Percentiles rank a stretch among this genome's conserved stretches.
phyloP scores from a whole-genome alignment of 2,329 filamentous ascomycete species.

The Colletotrichum paranaense region DNA sequence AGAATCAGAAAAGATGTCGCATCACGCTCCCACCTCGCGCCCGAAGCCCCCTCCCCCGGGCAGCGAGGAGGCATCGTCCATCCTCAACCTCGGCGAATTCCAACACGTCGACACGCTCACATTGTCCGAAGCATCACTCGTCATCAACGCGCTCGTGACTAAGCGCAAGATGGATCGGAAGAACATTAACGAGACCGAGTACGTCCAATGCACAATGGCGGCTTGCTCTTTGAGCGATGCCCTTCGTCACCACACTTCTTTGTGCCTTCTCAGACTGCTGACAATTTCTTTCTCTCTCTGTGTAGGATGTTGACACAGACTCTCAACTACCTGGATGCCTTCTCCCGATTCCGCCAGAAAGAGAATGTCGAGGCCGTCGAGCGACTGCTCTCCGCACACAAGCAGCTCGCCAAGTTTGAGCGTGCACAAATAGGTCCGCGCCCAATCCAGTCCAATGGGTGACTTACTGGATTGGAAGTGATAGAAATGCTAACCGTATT shows the following conservation, averaged over 20 bases:
- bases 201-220: constrained; percentile 4
- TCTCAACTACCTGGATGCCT: constrained; percentile 91
- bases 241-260: not conserved
- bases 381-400: constrained; percentile 81
- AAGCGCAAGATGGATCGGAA: constrained; percentile 84
- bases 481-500: constrained; percentile 3
- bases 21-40: constrained; percentile 62
- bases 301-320: constrained; percentile 84
- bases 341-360: constrained; percentile 94
- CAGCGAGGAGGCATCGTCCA: constrained; percentile 87
- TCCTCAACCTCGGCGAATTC: constrained; percentile 92
- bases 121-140: constrained; percentile 89
- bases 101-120: constrained; percentile 91
- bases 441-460: not conserved
- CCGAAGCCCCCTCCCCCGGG: constrained; percentile 76
- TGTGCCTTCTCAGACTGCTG: not conserved
- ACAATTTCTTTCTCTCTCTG: not conserved
- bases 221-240: not conserved
- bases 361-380: constrained; percentile 96
- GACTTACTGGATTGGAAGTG: no score
- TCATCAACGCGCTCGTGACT: constrained; percentile 89
- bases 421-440: constrained; percentile 84
- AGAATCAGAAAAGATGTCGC: constrained; percentile 23
- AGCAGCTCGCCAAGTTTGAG: constrained; percentile 90
- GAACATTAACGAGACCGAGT: constrained; percentile 88